These are phyloP conservation scores for Avena atlantica DNA, from an alignment of 176 grass and related monocot species.

Conservation along the genomic window DNA sequence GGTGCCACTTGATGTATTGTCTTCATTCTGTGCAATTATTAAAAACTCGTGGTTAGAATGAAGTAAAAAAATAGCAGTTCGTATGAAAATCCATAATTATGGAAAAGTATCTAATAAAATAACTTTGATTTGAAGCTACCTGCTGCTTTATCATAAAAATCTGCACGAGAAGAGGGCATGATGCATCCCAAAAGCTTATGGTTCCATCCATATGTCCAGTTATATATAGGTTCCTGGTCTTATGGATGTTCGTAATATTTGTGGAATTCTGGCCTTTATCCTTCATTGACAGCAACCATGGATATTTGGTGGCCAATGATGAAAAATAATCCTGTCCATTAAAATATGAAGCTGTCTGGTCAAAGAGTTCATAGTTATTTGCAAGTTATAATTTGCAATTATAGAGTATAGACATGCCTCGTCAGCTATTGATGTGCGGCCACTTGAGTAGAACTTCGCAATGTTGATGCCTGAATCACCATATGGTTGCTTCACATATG, in stretches of 20 bases:
- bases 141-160: constrained; percentile 84
- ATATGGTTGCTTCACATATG: constrained; percentile 69
- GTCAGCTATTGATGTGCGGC: constrained; percentile 47
- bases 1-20: constrained; percentile 49
- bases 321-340: constrained; percentile 62
- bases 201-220: constrained; percentile 93
- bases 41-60: constrained; percentile 7
- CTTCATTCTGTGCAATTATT: constrained; percentile 64
- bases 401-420: constrained; percentile 64
- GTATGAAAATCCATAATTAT: constrained; percentile 26
- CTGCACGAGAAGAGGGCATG: constrained; percentile 73
- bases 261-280: constrained; percentile 66
- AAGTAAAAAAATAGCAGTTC: constrained; percentile 16
- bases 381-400: constrained; percentile 44
- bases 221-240: constrained; percentile 78
- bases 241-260: constrained; percentile 58
- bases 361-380: constrained; percentile 36
- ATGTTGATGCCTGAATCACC: constrained; percentile 69
- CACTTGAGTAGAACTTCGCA: constrained; percentile 70
- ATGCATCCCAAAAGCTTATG: constrained; percentile 95
- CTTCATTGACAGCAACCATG: constrained; percentile 72
- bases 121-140: constrained; percentile 51
- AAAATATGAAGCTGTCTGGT: constrained; percentile 37
- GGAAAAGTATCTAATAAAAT: constrained; percentile 27
- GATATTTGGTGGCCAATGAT: constrained; percentile 63